phyloP scores from a whole-genome alignment of 345 rosid genomes.

The Hibiscus trionum region DNA sequence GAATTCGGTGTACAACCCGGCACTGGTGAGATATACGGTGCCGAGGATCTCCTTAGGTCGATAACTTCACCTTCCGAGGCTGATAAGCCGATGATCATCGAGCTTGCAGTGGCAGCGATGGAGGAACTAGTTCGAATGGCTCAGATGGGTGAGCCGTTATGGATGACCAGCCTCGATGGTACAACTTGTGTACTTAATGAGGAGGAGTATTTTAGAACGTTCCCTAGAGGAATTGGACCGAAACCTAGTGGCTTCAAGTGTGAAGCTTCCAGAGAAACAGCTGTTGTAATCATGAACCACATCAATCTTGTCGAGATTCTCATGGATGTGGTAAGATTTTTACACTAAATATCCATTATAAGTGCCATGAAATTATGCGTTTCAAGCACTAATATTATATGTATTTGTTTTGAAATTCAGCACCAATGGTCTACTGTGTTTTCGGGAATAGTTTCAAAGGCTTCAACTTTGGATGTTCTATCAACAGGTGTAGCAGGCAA shows the following conservation, averaged over 20 bases:
- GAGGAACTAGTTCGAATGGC: conserved; percentile 75
- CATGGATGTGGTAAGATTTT: conserved; percentile 58
- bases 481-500: conserved; percentile 61
- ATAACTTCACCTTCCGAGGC: conserved; percentile 47
- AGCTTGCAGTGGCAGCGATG: conserved; percentile 86
- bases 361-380: neutral
- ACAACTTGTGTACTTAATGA: conserved; percentile 33
- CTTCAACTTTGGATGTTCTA: conserved; percentile 54
- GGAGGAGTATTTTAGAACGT: conserved; percentile 55
- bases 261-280: conserved; percentile 75
- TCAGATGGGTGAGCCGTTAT: conserved; percentile 69
- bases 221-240: conserved; percentile 55
- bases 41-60: conserved; percentile 67
- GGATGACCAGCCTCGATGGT: conserved; percentile 57
- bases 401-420: conserved; percentile 27
- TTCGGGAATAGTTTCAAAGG: conserved; percentile 60
- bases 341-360: neutral
- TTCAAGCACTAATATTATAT: neutral
- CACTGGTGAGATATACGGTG: conserved; percentile 55
- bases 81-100: conserved; percentile 58
- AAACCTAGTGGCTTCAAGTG: conserved; percentile 51
- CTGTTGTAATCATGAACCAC: conserved; percentile 62
- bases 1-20: conserved; percentile 46
- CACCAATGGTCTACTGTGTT: conserved; percentile 72
- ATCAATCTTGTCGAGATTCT: conserved; percentile 60